Percentiles rank a stretch among this genome's conserved stretches.
Evolutionary conservation across 176 grass and related monocot species (phyloP).

Genomic region (Saccharum spontaneum): DNA sequence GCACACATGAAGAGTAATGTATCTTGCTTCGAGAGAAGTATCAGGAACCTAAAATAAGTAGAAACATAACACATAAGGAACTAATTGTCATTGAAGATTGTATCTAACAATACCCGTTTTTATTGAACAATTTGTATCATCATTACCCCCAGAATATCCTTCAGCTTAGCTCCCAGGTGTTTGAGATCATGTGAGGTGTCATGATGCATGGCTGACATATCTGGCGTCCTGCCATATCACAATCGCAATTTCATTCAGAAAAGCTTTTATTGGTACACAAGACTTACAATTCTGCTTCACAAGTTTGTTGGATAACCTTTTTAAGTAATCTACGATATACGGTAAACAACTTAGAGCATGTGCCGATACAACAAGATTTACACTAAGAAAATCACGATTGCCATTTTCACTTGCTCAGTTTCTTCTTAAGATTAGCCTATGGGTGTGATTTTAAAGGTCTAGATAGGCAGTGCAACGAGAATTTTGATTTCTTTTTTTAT

Average conservation of each 20-base stretch:
- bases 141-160: slow-evolving; percentile 84
- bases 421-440: not conserved
- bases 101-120: not conserved
- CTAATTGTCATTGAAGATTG: not conserved
- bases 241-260: not conserved
- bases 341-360: not conserved
- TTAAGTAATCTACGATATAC: not conserved
- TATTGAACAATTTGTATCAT: slow-evolving; percentile 5
- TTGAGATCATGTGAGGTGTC: slow-evolving; percentile 82
- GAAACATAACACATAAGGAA: slow-evolving; percentile 20
- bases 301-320: not conserved
- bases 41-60: slow-evolving; percentile 51
- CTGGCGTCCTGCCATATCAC: slow-evolving; percentile 63
- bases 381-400: not conserved
- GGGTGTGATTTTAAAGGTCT: not conserved
- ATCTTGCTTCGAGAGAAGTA: slow-evolving; percentile 65
- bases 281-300: not conserved
- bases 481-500: not conserved
- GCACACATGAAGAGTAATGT: slow-evolving; percentile 66
- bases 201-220: slow-evolving; percentile 96
- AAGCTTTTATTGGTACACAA: slow-evolving; percentile 2
- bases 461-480: not conserved
- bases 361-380: not conserved
- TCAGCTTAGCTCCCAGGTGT: slow-evolving; percentile 73
- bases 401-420: not conserved